These are phyloP conservation scores for Dendrothele bispora DNA, from an alignment of 768 basidiomycete genomes.

Conservation along the genomic window DNA sequence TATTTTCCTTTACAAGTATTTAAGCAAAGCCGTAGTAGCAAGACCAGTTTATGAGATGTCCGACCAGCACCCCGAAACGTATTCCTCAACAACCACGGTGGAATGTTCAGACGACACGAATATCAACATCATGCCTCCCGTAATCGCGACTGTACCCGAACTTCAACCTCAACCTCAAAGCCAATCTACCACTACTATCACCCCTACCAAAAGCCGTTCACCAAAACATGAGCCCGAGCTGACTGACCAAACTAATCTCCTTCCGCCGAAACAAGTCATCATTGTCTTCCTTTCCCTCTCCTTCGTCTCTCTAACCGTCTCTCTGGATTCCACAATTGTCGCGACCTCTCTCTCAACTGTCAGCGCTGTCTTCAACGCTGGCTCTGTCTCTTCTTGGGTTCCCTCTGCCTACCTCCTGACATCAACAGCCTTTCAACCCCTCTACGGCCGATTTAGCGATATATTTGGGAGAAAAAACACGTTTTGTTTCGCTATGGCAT, in stretches of 20 bases:
- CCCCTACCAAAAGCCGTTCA: too few relatives aligned
- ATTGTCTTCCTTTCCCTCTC: slow-evolving; percentile 62
- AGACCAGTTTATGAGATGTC: too few relatives aligned
- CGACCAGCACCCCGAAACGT: too few relatives aligned
- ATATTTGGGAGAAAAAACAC: slow-evolving; percentile 67
- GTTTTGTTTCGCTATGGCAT: slow-evolving; percentile 54
- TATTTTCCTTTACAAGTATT: too few relatives aligned
- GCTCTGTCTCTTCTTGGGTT: slow-evolving; percentile 67
- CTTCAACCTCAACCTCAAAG: too few relatives aligned
- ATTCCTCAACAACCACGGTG: too few relatives aligned
- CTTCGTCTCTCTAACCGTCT: slow-evolving; percentile 59
- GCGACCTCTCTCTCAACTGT: slow-evolving; percentile 76
- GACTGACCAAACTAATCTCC: slow-evolving; percentile 77
- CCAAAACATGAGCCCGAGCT: too few relatives aligned
- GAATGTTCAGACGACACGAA: too few relatives aligned
- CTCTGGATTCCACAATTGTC: slow-evolving; percentile 71
- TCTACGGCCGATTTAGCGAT: slow-evolving; percentile 64
- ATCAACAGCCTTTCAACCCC: slow-evolving; percentile 60
- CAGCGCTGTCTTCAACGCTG: slow-evolving; percentile 62
- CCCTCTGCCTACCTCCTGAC: slow-evolving; percentile 73
- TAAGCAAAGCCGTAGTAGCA: too few relatives aligned
- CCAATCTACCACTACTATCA: too few relatives aligned
- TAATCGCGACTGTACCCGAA: too few relatives aligned
- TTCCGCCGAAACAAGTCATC: slow-evolving; percentile 64
- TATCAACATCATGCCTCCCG: too few relatives aligned